These are phyloP conservation scores for Neoboletus brunneissimus DNA, from an alignment of 768 basidiomycete species.

Conservation along the genomic window DNA sequence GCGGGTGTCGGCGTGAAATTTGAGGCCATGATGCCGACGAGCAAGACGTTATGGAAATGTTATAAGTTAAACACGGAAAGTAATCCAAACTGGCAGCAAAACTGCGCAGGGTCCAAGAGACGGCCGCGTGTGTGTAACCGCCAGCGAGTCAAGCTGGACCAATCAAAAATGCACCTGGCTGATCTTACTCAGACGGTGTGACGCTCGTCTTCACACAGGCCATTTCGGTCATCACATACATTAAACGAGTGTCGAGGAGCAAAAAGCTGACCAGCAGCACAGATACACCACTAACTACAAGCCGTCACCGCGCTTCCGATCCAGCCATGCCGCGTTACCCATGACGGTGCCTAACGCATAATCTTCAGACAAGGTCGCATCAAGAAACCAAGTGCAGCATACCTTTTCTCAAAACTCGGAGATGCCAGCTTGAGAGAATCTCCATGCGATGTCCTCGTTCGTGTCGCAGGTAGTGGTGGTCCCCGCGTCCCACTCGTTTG, in stretches of 20 bases:
- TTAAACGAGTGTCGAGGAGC: constrained; percentile 8
- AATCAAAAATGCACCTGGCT: background rate
- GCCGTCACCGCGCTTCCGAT: constrained; percentile 2
- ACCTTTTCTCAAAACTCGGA: constrained; percentile 16
- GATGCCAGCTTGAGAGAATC: constrained; percentile 19
- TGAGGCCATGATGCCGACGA: constrained; percentile 35
- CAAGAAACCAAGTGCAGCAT: background rate
- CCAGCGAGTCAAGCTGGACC: background rate
- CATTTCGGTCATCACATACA: background rate
- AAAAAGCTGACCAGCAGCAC: constrained; percentile 17
- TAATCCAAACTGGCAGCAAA: constrained; percentile 1
- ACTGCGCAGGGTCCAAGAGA: constrained; percentile 16
- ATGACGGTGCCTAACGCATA: background rate
- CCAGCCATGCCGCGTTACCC: constrained; percentile 1
- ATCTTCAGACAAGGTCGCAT: background rate
- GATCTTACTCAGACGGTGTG: background rate
- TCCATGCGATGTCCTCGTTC: constrained; percentile 14
- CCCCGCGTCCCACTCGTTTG: constrained; percentile 16
- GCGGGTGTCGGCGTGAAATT: constrained; percentile 45
- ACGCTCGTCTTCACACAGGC: background rate
- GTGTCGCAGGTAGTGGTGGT: constrained; percentile 22
- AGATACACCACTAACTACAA: constrained; percentile 8
- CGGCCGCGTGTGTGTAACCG: constrained; percentile 3
- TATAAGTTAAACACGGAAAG: constrained; percentile 18
- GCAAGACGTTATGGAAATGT: constrained; percentile 7